Evolutionary conservation across 495 filamentous ascomycete species (phyloP).

Genomic region (Penicillium cosmopolitanum): DNA sequence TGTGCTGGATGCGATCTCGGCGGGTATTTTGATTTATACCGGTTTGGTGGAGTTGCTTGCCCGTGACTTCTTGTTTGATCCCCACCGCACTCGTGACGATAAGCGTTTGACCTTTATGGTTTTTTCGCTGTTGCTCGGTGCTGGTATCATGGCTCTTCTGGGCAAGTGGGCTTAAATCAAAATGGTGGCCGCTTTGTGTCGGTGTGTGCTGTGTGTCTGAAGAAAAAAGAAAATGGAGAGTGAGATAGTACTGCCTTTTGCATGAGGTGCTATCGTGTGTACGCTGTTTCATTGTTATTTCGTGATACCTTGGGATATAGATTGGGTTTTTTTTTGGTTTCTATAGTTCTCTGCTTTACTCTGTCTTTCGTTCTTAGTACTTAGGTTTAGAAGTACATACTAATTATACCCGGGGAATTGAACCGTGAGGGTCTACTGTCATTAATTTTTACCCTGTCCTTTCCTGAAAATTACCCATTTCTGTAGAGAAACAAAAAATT

Average conservation of each 20-base stretch:
- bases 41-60: conserved; percentile 46
- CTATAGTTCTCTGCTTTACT: neutral
- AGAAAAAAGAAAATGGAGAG: neutral
- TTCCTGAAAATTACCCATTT: too few relatives aligned
- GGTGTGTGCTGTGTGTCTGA: neutral
- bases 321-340: neutral
- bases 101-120: conserved; percentile 43
- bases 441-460: too few relatives aligned
- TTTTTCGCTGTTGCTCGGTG: conserved; percentile 32
- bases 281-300: conserved; percentile 1
- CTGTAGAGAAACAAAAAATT: too few relatives aligned
- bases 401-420: too few relatives aligned
- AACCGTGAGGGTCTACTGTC: too few relatives aligned
- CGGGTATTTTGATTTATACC: conserved; percentile 47
- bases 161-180: conserved; percentile 43
- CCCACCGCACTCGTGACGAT: conserved; percentile 37
- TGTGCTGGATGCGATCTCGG: conserved; percentile 41
- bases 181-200: neutral
- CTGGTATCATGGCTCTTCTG: conserved; percentile 45
- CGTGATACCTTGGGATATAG: conserved; percentile 7
- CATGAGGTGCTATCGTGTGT: neutral
- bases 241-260: neutral
- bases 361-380: neutral
- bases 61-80: conserved; percentile 46
- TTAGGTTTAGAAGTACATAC: neutral